These are phyloP conservation scores for Umbelopsis sp. DNA, from an alignment of 371 early-diverging fungal genomes.

Conservation along the genomic window DNA sequence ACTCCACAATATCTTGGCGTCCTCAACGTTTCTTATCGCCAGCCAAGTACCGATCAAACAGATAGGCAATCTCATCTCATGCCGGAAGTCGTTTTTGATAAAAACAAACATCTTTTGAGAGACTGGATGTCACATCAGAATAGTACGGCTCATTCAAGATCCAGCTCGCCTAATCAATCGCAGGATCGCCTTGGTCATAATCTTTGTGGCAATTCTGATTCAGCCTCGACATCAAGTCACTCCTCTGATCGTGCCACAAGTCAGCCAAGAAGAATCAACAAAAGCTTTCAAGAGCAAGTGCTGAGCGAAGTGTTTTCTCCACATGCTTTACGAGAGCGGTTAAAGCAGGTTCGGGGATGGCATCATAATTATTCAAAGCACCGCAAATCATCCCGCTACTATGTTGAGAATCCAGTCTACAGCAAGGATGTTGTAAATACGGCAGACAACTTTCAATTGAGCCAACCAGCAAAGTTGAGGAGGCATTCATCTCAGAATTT, in stretches of 20 bases:
- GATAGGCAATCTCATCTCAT: constrained; percentile 27
- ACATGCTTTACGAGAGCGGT: constrained; percentile 61
- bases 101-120: constrained; percentile 74
- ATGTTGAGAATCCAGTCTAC: constrained; percentile 23
- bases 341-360: constrained; percentile 48
- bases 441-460: constrained; percentile 38
- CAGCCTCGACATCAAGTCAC: not conserved
- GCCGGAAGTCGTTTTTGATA: constrained; percentile 72
- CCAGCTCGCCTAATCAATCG: constrained; percentile 12
- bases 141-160: constrained; percentile 19
- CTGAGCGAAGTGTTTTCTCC: constrained; percentile 79
- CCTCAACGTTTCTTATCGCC: constrained; percentile 86
- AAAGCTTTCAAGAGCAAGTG: constrained; percentile 69
- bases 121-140: constrained; percentile 39
- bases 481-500: constrained; percentile 18
- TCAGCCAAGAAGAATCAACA: constrained; percentile 37
- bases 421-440: constrained; percentile 25
- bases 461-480: constrained; percentile 20
- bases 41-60: constrained; percentile 20
- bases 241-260: not conserved
- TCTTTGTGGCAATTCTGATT: not conserved
- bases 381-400: constrained; percentile 2
- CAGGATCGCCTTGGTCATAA: not conserved
- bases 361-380: constrained; percentile 19
- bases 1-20: constrained; percentile 92